Percentiles rank a stretch among this genome's conserved stretches.
Conservation (phyloP, 192 early-diverging fungal genomes). For the Coemansia sp. region DNA sequence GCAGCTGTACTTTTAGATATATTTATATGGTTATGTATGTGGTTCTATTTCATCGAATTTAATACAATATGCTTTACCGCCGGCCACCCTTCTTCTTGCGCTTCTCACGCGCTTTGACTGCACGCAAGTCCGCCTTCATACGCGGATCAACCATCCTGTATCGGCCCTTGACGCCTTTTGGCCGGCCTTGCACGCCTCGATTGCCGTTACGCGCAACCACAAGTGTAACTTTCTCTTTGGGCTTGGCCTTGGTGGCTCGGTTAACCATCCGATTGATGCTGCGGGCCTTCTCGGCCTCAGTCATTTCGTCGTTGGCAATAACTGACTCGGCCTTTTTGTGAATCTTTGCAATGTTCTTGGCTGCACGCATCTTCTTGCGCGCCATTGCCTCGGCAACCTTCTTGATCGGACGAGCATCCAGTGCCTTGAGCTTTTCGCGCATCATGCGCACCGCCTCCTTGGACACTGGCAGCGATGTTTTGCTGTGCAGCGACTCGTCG, state of each 20-base stretch:
- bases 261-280: conserved; percentile 83
- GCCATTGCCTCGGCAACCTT: conserved; percentile 99
- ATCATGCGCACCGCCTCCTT: conserved; percentile 93
- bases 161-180: conserved; percentile 95
- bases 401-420: conserved; percentile 98
- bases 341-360: conserved; percentile 74
- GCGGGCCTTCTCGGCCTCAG: conserved; percentile 83
- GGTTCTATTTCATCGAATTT: no score
- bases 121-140: conserved; percentile 95
- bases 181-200: conserved; percentile 84
- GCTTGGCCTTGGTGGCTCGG: conserved; percentile 73
- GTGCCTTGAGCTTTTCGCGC: conserved; percentile 74
- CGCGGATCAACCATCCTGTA: conserved; percentile 97
- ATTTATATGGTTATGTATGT: no score
- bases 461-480: conserved; percentile 86
- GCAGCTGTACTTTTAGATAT: no score
- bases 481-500: conserved; percentile 89
- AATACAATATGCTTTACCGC: background rate
- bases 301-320: conserved; percentile 83
- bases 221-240: conserved; percentile 74
- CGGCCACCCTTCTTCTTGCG: conserved; percentile 27
- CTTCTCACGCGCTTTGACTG: conserved; percentile 62
- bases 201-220: conserved; percentile 88
- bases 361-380: conserved; percentile 84
- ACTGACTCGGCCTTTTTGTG: conserved; percentile 87